Percentiles rank a stretch among this genome's conserved stretches.
phyloP scores from a whole-genome alignment of 176 grass and related monocot species.

The Saccharum spontaneum region DNA sequence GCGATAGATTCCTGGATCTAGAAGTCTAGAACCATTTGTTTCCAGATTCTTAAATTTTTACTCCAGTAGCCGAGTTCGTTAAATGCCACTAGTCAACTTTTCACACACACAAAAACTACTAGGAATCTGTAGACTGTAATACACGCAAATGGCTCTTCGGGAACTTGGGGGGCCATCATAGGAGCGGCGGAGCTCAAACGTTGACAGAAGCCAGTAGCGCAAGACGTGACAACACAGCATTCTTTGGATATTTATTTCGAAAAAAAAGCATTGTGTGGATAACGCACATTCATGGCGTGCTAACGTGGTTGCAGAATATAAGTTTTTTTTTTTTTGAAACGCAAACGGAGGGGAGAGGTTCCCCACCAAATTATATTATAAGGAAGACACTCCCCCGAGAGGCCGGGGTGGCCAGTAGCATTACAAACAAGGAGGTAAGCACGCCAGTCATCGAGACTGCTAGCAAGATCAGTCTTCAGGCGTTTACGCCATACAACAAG shows the following conservation, averaged over 20 bases:
- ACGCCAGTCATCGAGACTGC: too few relatives aligned
- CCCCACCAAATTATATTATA: too few relatives aligned
- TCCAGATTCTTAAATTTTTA: neutral
- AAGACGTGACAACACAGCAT: neutral
- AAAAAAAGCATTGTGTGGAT: neutral
- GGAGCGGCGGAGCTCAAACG: neutral
- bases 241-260: neutral
- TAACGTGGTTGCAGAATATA: neutral
- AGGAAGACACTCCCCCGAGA: too few relatives aligned
- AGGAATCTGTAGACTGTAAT: neutral
- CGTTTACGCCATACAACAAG: too few relatives aligned
- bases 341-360: too few relatives aligned
- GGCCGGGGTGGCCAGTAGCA: too few relatives aligned
- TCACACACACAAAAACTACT: too few relatives aligned
- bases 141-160: slow-evolving; percentile 9
- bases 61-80: neutral
- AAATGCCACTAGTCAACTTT: neutral
- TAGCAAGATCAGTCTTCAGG: too few relatives aligned
- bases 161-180: neutral
- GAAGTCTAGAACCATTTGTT: too few relatives aligned
- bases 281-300: neutral
- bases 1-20: too few relatives aligned
- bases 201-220: neutral
- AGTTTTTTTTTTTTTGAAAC: too few relatives aligned
- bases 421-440: too few relatives aligned